Conservation (phyloP, 2,329 filamentous ascomycete genomes). For the Calonectria leucothoes region DNA sequence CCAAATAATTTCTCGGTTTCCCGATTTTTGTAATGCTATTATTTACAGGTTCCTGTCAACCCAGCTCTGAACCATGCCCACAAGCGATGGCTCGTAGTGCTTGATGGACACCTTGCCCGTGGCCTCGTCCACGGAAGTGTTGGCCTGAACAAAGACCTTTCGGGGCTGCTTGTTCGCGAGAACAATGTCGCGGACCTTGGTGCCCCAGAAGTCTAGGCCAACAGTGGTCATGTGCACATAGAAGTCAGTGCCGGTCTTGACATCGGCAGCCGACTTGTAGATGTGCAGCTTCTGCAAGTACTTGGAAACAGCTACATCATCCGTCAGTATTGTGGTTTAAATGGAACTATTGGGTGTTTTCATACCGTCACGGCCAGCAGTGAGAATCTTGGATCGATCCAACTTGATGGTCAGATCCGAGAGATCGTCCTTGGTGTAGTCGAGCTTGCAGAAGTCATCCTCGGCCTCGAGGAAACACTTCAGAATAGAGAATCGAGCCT, state of each 20-base stretch:
- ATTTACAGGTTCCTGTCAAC: conserved; percentile 68
- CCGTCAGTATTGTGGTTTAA: conserved; percentile 35
- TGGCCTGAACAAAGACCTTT: conserved; percentile 94
- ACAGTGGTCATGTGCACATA: conserved; percentile 89
- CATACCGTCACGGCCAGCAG: conserved; percentile 77
- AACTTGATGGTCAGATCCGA: conserved; percentile 85
- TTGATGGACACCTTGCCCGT: conserved; percentile 79
- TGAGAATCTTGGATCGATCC: conserved; percentile 88
- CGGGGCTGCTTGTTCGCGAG: conserved; percentile 83
- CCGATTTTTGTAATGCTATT: not conserved
- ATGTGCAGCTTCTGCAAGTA: conserved; percentile 94
- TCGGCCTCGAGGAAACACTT: conserved; percentile 86
- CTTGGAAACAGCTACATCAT: conserved; percentile 74
- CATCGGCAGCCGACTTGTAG: conserved; percentile 91
- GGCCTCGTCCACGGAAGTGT: conserved; percentile 78
- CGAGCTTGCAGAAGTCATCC: conserved; percentile 87
- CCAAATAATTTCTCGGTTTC: conserved; percentile 2
- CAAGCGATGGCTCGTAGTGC: conserved; percentile 85
- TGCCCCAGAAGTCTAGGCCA: conserved; percentile 84
- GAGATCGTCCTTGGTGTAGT: conserved; percentile 78
- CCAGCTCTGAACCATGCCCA: conserved; percentile 88
- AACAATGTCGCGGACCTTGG: conserved; percentile 80
- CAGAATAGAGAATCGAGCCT: conserved; percentile 90
- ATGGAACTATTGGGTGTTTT: not conserved
- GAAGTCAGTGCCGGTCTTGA: conserved; percentile 79